Evolutionary conservation across 345 rosid genomes (phyloP), one percentile per base, ranked within the genome.

Genomic region (Cardamine occulta): DNA sequence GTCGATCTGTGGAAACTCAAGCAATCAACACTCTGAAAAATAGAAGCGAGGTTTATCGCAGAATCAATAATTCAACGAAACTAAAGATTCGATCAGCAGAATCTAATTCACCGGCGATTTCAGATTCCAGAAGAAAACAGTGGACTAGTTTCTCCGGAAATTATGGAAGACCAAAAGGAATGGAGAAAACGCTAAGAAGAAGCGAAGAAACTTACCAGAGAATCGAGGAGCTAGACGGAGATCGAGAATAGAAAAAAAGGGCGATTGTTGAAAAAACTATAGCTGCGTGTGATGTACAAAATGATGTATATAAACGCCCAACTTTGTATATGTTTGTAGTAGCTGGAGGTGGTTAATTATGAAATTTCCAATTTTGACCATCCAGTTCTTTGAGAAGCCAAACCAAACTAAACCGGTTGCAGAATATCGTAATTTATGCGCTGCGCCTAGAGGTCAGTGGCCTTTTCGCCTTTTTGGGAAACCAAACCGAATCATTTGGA

Each of bases 351-450:
- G 63, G 63, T n/a, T 48, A 21, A 0, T 19, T 3, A 28, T 0
- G 0, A 8, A n/a, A 51, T 6, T 44, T 72, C 69, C 77, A 32
- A 17, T 66, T 72, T 72, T 78, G 81, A 60, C 78, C 81, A 66
- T 73, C 57, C 5, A 32, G 13, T 40, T 40, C 69, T 32, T 72
- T 51, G 52, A 66, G 51, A 66, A 66, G 77, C 34, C 68, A 58
- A 72, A 72, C 73, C 77, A 52, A 66, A 31, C 7, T 47, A 4
- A 76, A 70, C 80, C 71, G 72, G 71, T 12, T 12, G 45, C 45
- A 40, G 15, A 40, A 40, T 3, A 4, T 11, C 45, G 6, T 40
- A 40, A 11, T 39, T 37, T 14, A 6, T 44, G 6, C 19, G 51
- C 3, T 44, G 6, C 19, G 51, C 3, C 51, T 42, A 14, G 32